These are phyloP conservation scores for Salix purpurea DNA, from an alignment of 345 rosid species.

Conservation along the genomic window DNA sequence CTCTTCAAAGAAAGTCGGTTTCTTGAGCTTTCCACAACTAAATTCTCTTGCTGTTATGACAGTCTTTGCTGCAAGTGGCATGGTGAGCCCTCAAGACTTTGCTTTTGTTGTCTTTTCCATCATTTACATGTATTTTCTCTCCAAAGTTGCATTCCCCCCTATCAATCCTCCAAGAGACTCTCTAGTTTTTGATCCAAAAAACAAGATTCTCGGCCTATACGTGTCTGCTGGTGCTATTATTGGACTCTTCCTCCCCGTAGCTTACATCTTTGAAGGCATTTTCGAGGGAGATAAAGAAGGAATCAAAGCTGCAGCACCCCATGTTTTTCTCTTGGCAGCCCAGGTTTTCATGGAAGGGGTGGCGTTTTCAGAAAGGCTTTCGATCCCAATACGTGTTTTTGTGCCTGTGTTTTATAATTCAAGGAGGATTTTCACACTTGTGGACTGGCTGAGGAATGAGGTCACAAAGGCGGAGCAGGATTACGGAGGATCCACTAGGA, in stretches of 20 bases:
- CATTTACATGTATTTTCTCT: constrained; percentile 61
- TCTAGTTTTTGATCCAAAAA: constrained; percentile 34
- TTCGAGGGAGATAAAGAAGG: constrained; percentile 64
- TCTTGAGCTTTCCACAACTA: constrained; percentile 57
- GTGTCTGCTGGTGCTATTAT: constrained; percentile 43
- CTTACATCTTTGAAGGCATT: constrained; percentile 71
- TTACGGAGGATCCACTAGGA: constrained; percentile 33
- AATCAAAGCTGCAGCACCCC: constrained; percentile 72
- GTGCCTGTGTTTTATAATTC: constrained; percentile 80
- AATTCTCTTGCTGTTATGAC: constrained; percentile 53
- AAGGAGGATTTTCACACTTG: constrained; percentile 53
- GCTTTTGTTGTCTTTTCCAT: constrained; percentile 47
- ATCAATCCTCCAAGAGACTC: constrained; percentile 30
- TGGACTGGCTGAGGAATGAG: constrained; percentile 64
- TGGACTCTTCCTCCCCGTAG: constrained; percentile 65
- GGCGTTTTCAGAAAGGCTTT: constrained; percentile 49
- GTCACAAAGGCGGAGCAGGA: constrained; percentile 26
- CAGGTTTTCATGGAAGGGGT: constrained; percentile 92
- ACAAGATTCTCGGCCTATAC: constrained; percentile 45
- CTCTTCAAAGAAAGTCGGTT: constrained; percentile 12
- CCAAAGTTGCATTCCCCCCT: constrained; percentile 53
- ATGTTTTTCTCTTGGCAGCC: constrained; percentile 64
- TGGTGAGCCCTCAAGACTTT: constrained; percentile 54
- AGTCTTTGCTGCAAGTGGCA: constrained; percentile 63
- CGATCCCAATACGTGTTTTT: constrained; percentile 65